Conservation (phyloP, 352 stramenopile species). For the Blastocystis sp. region DNA sequence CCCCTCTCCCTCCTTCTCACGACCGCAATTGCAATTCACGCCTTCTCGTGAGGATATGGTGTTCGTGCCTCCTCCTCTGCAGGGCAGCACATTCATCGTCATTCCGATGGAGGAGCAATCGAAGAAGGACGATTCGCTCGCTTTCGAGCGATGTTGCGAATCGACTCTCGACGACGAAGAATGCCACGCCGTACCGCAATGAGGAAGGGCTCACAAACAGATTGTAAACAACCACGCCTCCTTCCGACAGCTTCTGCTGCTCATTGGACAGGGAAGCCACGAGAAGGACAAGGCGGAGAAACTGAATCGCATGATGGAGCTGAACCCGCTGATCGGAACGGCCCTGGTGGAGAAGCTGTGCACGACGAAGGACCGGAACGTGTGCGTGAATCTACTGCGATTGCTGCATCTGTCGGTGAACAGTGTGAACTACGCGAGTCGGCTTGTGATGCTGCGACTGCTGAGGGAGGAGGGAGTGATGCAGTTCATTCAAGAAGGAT, state of each 20-base stretch:
- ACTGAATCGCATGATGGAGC: not conserved
- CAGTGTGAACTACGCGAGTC: constrained; percentile 22
- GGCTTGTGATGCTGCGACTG: not conserved
- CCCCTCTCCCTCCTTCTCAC: constrained; percentile 22
- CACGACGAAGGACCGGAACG: not conserved
- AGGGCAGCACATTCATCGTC: not conserved
- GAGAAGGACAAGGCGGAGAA: not conserved
- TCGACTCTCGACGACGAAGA: not conserved
- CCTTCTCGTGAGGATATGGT: constrained; percentile 22
- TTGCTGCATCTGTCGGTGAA: not conserved
- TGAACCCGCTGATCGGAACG: not conserved
- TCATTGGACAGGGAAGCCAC: too few relatives aligned
- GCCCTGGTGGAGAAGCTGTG: not conserved
- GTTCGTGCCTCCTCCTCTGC: constrained; percentile 29
- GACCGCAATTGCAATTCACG: not conserved
- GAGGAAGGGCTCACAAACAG: not conserved
- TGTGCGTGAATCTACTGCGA: not conserved
- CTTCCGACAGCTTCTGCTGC: not conserved
- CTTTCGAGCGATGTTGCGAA: not conserved
- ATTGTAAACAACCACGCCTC: constrained; percentile 24
- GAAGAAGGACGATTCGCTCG: not conserved
- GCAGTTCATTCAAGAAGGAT: not conserved
- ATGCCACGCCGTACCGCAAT: not conserved
- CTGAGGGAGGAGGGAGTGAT: not conserved
- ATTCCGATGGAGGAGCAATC: not conserved